Conservation (phyloP, 23 red algal genomes). For the Gracilariopsis chorda region DNA sequence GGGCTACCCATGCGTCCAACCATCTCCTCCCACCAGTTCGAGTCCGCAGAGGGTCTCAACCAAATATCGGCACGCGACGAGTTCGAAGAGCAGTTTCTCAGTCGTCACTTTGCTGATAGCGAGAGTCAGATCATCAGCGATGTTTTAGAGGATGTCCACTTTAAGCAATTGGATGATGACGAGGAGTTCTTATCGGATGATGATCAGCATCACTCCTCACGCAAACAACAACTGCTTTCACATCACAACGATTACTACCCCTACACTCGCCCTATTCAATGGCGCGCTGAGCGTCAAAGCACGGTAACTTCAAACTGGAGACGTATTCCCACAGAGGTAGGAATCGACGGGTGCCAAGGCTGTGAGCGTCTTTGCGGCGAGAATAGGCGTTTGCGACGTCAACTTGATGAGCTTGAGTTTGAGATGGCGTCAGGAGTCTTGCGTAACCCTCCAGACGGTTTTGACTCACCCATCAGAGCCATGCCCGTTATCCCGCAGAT, state of each 20-base stretch:
- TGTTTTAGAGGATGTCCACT: constrained; percentile 44
- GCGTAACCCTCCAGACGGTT: constrained; percentile 44
- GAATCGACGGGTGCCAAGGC: constrained; percentile 32
- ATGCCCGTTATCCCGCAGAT: constrained; percentile 28
- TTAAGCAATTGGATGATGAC: constrained; percentile 51
- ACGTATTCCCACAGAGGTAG: constrained; percentile 56
- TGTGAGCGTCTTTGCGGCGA: constrained; percentile 53
- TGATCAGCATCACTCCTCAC: not conserved
- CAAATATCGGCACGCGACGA: constrained; percentile 47
- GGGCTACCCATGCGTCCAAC: not conserved
- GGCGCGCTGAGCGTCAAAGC: not conserved
- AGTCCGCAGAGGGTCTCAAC: not conserved
- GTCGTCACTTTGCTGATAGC: not conserved
- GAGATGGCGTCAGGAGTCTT: constrained; percentile 47
- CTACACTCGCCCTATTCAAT: not conserved
- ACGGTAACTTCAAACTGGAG: constrained; percentile 43
- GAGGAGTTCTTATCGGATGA: constrained; percentile 48
- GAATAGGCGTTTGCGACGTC: constrained; percentile 42
- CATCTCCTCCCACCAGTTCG: constrained; percentile 15
- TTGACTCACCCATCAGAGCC: constrained; percentile 44
- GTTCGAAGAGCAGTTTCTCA: constrained; percentile 63
- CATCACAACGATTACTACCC: not conserved
- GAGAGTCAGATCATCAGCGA: constrained; percentile 43
- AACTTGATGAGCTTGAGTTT: constrained; percentile 66
- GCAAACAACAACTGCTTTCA: not conserved